Base-by-base conservation (phyloP, 495 filamentous ascomycete genomes). In the Talaromyces proteolyticus region DNA sequence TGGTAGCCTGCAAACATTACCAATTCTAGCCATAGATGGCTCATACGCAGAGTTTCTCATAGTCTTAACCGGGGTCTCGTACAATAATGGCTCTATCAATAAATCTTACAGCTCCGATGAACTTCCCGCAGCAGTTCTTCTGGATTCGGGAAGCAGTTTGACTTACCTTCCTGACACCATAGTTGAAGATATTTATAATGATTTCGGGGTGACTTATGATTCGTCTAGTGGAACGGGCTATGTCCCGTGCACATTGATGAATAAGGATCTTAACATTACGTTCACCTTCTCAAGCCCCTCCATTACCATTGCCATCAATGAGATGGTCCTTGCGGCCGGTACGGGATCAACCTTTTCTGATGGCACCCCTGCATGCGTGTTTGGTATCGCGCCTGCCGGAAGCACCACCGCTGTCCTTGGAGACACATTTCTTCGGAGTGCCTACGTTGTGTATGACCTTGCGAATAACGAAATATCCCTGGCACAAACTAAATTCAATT, bases 361-460 rank as follows among this genome's bases (percentile, higher is more conserved):
- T 61, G 86, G 83, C 21, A 70, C 70, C 11, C 55, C 68, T 0
- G 75, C 82, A 24, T 91, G 88, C 56, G 68, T 86, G 20, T 90
- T 91, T 55, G 89, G 90, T 42, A 86, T 96, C 62, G 75, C 77
- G 6, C 85, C 88, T 11, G 80, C 87, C 4, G 84, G 80, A 0
- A 57, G 67, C n/a, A 79, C 78, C 40, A 83, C 80, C 3, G 70
- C 77, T 34, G 85, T 95, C 4, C 69, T 98, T 25, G 92, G 92
- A 11, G 92, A 98, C 62, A 96, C 92, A 0, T 98, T 96, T 70
- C 74, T 98, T 14, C 80, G 93, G 49, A 88, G 84, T 26, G 90
- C 91, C 0, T 98, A 96, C 58, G 82, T 96, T 22, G 92, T 98
- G 0, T 96, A 91, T 59, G 91, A 96, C 57, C 70, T 96, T 14